phyloP scores from a whole-genome alignment of 352 stramenopile species.

The Phytophthora podocarpi region DNA sequence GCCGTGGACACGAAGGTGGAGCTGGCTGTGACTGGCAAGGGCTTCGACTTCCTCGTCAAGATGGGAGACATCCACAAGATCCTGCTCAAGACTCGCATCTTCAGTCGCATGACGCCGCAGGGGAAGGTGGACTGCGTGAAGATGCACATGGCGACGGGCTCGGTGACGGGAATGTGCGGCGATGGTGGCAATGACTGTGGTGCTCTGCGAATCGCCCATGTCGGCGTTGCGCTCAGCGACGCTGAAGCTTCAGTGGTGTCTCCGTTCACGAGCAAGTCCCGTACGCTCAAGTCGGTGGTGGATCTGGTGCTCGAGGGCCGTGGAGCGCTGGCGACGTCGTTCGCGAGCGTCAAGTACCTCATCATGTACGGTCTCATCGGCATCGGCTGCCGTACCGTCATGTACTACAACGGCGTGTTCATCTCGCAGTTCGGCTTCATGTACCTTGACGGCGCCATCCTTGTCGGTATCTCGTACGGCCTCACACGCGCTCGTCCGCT shows the following conservation, averaged over 20 bases:
- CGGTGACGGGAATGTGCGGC: slow-evolving; percentile 83
- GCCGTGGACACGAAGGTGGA: slow-evolving; percentile 58
- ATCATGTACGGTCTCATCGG: slow-evolving; percentile 89
- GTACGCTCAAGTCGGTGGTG: slow-evolving; percentile 75
- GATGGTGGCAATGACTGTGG: slow-evolving; percentile 93
- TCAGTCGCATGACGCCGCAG: slow-evolving; percentile 78
- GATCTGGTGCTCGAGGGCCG: slow-evolving; percentile 88
- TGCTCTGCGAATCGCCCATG: slow-evolving; percentile 90
- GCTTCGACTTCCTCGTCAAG: slow-evolving; percentile 74
- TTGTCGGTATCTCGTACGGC: slow-evolving; percentile 71
- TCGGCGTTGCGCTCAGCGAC: slow-evolving; percentile 90
- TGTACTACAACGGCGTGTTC: slow-evolving; percentile 75
- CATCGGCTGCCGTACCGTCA: slow-evolving; percentile 67
- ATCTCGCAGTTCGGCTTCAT: slow-evolving; percentile 80
- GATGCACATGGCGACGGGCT: slow-evolving; percentile 63
- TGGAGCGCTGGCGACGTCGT: slow-evolving; percentile 88
- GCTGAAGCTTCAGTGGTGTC: slow-evolving; percentile 88
- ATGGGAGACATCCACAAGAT: slow-evolving; percentile 65
- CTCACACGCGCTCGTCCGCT: slow-evolving; percentile 69
- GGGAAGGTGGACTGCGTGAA: slow-evolving; percentile 78
- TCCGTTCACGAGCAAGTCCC: slow-evolving; percentile 91
- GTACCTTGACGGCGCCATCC: slow-evolving; percentile 61
- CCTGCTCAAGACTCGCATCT: slow-evolving; percentile 76
- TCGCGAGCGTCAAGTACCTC: slow-evolving; percentile 87
- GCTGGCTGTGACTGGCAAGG: slow-evolving; percentile 72